Evolutionary conservation across 768 basidiomycete genomes (phyloP).

Genomic region (Trametes villosa): DNA sequence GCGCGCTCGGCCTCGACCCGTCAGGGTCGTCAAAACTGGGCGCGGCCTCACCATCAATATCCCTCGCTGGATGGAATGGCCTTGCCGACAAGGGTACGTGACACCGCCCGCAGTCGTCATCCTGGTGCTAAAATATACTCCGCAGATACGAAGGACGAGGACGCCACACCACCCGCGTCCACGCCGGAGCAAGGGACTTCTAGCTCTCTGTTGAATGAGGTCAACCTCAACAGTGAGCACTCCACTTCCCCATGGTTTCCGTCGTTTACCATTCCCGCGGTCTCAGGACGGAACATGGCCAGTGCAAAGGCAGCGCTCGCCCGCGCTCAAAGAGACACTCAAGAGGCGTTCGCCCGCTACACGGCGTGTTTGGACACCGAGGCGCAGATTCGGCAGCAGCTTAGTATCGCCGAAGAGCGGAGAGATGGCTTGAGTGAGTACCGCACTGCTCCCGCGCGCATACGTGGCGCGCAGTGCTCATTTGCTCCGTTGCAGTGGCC

Average conservation of each 20-base stretch:
- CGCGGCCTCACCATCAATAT: slow-evolving; percentile 27
- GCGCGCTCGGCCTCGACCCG: slow-evolving; percentile 20
- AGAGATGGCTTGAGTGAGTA: slow-evolving; percentile 60
- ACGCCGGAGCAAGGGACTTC: slow-evolving; percentile 16
- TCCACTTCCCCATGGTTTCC: background rate
- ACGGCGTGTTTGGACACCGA: slow-evolving; percentile 72
- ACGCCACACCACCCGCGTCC: slow-evolving; percentile 11
- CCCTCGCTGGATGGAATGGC: slow-evolving; percentile 26
- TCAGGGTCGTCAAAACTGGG: slow-evolving; percentile 22
- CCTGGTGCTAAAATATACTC: background rate
- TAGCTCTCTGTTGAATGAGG: slow-evolving; percentile 25
- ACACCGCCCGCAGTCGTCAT: too few species aligned
- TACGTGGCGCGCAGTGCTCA: slow-evolving; percentile 1
- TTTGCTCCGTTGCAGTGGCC: slow-evolving; percentile 30
- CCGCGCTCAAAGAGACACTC: slow-evolving; percentile 71
- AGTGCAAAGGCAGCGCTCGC: slow-evolving; percentile 61
- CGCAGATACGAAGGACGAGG: slow-evolving; percentile 10
- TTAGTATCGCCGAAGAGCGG: slow-evolving; percentile 66
- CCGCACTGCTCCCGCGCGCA: too few species aligned
- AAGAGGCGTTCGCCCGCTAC: slow-evolving; percentile 72
- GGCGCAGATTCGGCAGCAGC: slow-evolving; percentile 65
- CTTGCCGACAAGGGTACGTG: slow-evolving; percentile 23
- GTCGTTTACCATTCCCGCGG: slow-evolving; percentile 13
- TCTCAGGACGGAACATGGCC: slow-evolving; percentile 63
- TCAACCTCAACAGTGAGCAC: slow-evolving; percentile 48